Conservation (phyloP, 2,329 filamentous ascomycete genomes). For the Colletotrichum abscissum region DNA sequence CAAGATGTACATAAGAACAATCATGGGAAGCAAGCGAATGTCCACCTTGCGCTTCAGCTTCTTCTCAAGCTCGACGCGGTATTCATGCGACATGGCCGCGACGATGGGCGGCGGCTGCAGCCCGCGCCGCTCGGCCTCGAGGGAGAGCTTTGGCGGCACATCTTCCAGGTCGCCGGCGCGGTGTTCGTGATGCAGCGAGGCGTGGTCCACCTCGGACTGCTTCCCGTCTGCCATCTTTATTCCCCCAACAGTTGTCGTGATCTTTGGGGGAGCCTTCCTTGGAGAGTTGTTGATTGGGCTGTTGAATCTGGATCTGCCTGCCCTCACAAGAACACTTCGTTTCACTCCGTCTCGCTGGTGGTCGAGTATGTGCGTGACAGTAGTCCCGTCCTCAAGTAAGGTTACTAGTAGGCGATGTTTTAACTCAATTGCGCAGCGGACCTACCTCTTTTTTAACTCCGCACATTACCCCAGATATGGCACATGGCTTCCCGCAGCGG, state of each 20-base stretch:
- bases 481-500: constrained; percentile 7
- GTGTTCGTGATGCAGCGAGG: constrained; percentile 19
- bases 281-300: too few species aligned
- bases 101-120: constrained; percentile 23
- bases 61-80: constrained; percentile 40
- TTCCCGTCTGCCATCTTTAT: constrained; percentile 25
- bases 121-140: constrained; percentile 23
- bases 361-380: too few species aligned
- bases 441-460: constrained; percentile 8
- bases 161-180: constrained; percentile 10
- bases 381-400: too few species aligned
- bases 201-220: constrained; percentile 21
- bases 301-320: neutral
- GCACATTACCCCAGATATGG: neutral
- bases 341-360: too few species aligned
- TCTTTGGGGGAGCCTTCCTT: neutral
- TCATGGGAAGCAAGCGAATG: constrained; percentile 53
- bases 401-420: too few species aligned
- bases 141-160: constrained; percentile 8
- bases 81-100: constrained; percentile 29
- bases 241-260: neutral
- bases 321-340: neutral
- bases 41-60: constrained; percentile 52
- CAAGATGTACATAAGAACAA: constrained; percentile 66
- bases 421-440: neutral